Conservation (phyloP, 495 filamentous ascomycete genomes). For the Aspergillus diversus region DNA sequence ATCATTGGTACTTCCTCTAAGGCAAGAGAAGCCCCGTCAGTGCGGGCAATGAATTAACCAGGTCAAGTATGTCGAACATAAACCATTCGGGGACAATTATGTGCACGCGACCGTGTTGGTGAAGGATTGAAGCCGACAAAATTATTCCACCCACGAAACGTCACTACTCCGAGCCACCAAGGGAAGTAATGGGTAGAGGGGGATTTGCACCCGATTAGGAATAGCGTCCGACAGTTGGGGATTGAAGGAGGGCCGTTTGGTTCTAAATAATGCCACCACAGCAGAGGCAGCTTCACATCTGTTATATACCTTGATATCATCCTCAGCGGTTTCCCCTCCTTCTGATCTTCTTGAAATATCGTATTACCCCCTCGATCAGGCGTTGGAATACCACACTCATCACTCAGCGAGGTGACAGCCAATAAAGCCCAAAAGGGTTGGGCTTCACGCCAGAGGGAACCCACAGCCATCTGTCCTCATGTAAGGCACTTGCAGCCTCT, state of each 20-base stretch:
- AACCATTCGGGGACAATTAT: not conserved
- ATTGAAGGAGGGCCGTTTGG: too few relatives aligned
- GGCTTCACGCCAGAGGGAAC: not conserved
- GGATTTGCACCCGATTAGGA: too few relatives aligned
- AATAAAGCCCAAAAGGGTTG: not conserved
- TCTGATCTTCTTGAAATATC: not conserved
- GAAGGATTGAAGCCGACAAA: not conserved
- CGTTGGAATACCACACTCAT: not conserved
- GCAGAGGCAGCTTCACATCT: not conserved
- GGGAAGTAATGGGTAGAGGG: too few relatives aligned
- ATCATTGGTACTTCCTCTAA: slow-evolving; percentile 25
- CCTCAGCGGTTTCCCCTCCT: not conserved
- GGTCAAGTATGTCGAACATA: slow-evolving; percentile 5
- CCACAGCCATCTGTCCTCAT: not conserved
- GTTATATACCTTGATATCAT: not conserved
- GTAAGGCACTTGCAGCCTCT: slow-evolving; percentile 17
- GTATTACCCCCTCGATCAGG: not conserved
- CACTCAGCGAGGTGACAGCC: not conserved
- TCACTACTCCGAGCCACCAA: not conserved
- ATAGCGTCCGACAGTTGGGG: too few relatives aligned
- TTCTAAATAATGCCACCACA: too few relatives aligned
- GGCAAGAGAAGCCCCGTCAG: slow-evolving; percentile 16
- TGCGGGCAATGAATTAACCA: slow-evolving; percentile 13
- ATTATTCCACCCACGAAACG: not conserved
- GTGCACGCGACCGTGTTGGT: slow-evolving; percentile 10